Base-by-base conservation (phyloP, 306 rosid genomes). In the Lotus japonicus region DNA sequence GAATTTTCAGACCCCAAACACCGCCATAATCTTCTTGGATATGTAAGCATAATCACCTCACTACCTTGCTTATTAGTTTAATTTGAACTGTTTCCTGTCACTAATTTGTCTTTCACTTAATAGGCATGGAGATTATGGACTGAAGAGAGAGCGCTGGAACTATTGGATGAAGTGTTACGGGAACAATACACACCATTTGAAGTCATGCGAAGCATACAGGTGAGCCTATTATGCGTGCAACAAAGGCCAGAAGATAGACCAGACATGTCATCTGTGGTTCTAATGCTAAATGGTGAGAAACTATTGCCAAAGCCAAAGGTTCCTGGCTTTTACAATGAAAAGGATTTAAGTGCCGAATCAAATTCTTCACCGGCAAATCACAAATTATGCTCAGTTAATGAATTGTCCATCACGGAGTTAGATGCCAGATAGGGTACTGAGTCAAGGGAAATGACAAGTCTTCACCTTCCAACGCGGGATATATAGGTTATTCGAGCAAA, bases 51-150 rank as follows among this genome's bases (percentile, higher is more conserved):
- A 4, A 18, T 18, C n/a, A 18, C 12, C 5, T 17, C 12, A 10
- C 57, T 36, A 6, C 3, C n/a, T 42, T 9, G n/a, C 13, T 4
- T 3, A 5, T n/a, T 18, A 17, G 31, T 51, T 4, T 0, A 51
- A 18, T 1, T 18, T 2, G 13, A 51, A 51, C 18, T 36, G 10
- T 51, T 0, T 8, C 31, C 6, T 9, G 4, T 19, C 38, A 53
- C 59, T 23, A 5, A 54, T 54, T 11, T 54, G 38, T 21, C 6
- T 54, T 8, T 36, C 42, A 36, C 42, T 6, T 6, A 6, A 5
- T 11, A 54, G 59, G 62, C 62, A 26, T 56, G 62, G 62, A 56
- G 62, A 26, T 31, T 56, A 56, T 56, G 62, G 62, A 12, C 42
- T 6, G 62, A 56, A 56, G 61, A 31, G 5, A 56, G 42, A 17